Conservation (phyloP, 345 rosid genomes). For the Aethionema arabicum region DNA sequence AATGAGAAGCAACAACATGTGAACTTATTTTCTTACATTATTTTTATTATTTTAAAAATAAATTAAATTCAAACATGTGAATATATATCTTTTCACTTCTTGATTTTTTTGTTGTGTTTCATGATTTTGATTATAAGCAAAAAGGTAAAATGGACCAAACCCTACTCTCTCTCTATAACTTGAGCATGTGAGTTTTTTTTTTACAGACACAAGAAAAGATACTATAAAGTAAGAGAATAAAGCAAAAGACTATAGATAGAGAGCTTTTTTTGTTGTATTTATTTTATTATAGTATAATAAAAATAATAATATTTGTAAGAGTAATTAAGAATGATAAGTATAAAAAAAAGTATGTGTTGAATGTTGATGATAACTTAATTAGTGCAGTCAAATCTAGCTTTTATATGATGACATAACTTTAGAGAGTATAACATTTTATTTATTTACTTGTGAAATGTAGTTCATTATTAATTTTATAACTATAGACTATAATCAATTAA, state of each 20-base stretch:
- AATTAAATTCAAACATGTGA: constrained; percentile 28
- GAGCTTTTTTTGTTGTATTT: too few species aligned
- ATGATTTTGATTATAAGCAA: constrained; percentile 20
- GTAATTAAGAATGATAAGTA: too few species aligned
- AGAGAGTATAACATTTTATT: too few species aligned
- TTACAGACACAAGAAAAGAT: constrained; percentile 37
- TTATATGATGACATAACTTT: too few species aligned
- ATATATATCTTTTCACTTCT: neutral
- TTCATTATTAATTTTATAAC: too few species aligned
- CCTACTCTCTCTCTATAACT: constrained; percentile 10
- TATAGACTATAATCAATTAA: too few species aligned
- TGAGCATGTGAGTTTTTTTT: constrained; percentile 31
- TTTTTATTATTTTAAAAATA: neutral
- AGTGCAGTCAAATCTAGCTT: too few species aligned
- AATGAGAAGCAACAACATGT: constrained; percentile 39
- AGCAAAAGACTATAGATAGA: constrained; percentile 23
- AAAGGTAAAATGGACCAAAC: constrained; percentile 27
- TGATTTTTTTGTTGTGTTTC: constrained; percentile 28
- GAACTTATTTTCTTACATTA: constrained; percentile 18
- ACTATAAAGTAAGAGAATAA: constrained; percentile 33
- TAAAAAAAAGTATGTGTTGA: too few species aligned
- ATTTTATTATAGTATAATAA: too few species aligned
- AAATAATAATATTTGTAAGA: too few species aligned
- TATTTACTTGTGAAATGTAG: too few species aligned
- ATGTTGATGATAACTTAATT: too few species aligned